Base-by-base conservation (phyloP, 768 basidiomycete genomes). In the Boletus eberwhitei region DNA sequence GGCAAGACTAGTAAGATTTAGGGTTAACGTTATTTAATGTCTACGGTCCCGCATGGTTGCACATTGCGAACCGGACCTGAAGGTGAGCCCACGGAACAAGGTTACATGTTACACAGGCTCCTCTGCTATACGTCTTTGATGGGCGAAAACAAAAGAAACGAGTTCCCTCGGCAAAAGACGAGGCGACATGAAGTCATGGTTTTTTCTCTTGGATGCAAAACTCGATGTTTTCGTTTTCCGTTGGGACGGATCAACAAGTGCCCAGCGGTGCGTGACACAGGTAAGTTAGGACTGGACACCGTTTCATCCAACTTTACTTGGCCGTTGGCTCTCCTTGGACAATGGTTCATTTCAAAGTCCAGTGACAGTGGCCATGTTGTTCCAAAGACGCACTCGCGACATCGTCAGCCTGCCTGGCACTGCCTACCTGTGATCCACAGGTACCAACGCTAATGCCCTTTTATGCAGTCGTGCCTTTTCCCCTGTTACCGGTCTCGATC, bases 1-100 rank as follows among this genome's bases (percentile, higher is more conserved):
- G n/a, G 66, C 22, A 67, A 59, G 51, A 54, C 26, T 59, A 66
- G 59, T 64, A 24, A 32, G 9, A 24, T 55, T 63, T 38, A 9
- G 21, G 3, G 16, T 37, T 4, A 38, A 44, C 11, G 31, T 32
- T 26, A 26, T 26, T 26, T 9, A 32, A 32, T 11, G 3, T 32
- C 31, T 12, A 12, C 11, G 41, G 34, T 31, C 12, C 44, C 21
- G 16, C 24, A 4, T n/a, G 17, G 1, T 1, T 17, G 11, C 17
- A 51, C n/a, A 5, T n/a, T 19, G 24, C 26, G 41, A 31, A 40
- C 46, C 21, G 36, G 44, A 5, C 12, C 26, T 14, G 34, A 38
- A 12, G 37, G 48, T 26, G 24, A 55, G 32, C 40, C 38, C 36
- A 40, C 48, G 49, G 47, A 49, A 43, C 43, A 47, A 38, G 12